Base-by-base conservation (phyloP, 129 eudicot genomes). In the Pulicaria dysenterica region DNA sequence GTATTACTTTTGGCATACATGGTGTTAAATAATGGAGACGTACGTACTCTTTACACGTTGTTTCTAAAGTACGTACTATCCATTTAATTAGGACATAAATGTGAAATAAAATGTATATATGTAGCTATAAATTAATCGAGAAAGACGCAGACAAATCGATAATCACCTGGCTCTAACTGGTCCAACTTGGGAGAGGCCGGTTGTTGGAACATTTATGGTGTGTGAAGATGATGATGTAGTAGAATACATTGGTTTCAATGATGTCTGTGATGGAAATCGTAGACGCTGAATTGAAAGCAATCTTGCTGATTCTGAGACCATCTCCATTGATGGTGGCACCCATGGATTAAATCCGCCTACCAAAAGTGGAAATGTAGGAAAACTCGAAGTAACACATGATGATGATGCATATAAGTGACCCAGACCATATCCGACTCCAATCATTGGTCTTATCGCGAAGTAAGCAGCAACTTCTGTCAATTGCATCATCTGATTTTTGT, bases 401-500 rank as follows among this genome's bases (percentile, higher is more conserved):
- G 31, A 63, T 43, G 43, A 4, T 5, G 24, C 70, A 73, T 60
- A 60, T 24, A 24, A 24, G 8, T 15, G 62, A 49, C 31, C 16
- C 14, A 2, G 15, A 47, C 0, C 8, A 14, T 58, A 73, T 64
- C 64, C 80, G 44, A 39, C 14, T 76, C 34, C 69, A 58, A 45
- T 15, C 51, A 45, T 37, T 46, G 80, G 61, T 56, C 68, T 57
- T 69, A 64, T 45, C 39, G 48, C 15, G 42, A 46, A 5, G n/a
- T 36, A 67, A 46, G 80, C 51, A 46, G 72, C 44, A 53, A 15
- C 50, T 73, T 70, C 53, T 72, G 31, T 64, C 53, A 7, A 62
- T 19, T 67, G 68, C 75, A 67, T 67, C 75, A 67, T 76, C 80
- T 76, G 69, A 67, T 76, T 14, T 0, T 68, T n/a, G 11, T 14